These are phyloP conservation scores for Boletus sp. DNA, from an alignment of 768 basidiomycete species.

Conservation along the genomic window DNA sequence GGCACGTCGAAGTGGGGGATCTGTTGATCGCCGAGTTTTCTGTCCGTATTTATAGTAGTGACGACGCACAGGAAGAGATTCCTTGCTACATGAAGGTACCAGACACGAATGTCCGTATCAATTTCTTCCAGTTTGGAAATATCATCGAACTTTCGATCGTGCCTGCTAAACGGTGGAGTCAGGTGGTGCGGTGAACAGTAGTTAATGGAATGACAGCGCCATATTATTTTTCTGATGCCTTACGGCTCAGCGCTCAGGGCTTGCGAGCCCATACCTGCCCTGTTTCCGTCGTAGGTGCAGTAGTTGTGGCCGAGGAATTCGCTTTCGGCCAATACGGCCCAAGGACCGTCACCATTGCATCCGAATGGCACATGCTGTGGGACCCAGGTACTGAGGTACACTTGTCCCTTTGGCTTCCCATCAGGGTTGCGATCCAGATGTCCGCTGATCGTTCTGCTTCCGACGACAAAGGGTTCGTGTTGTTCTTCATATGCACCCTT, in stretches of 20 bases:
- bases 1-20: background rate
- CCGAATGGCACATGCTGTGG: too few relatives aligned
- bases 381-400: too few relatives aligned
- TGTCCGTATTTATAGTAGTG: constrained; percentile 4
- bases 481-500: too few relatives aligned
- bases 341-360: too few relatives aligned
- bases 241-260: background rate
- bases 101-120: background rate
- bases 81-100: background rate
- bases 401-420: too few relatives aligned
- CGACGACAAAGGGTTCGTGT: too few relatives aligned
- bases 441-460: too few relatives aligned
- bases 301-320: too few relatives aligned
- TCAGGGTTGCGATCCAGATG: too few relatives aligned
- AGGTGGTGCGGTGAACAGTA: background rate
- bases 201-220: background rate
- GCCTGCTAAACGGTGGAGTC: background rate
- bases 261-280: background rate
- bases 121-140: background rate
- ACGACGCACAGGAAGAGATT: background rate
- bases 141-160: background rate
- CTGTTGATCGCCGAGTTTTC: too few relatives aligned
- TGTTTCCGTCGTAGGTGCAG: background rate
- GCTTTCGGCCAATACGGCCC: too few relatives aligned
- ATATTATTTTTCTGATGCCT: background rate